Evolutionary conservation across 2,329 filamentous ascomycete species (phyloP).

Genomic region (Trichoderma arundinaceum): DNA sequence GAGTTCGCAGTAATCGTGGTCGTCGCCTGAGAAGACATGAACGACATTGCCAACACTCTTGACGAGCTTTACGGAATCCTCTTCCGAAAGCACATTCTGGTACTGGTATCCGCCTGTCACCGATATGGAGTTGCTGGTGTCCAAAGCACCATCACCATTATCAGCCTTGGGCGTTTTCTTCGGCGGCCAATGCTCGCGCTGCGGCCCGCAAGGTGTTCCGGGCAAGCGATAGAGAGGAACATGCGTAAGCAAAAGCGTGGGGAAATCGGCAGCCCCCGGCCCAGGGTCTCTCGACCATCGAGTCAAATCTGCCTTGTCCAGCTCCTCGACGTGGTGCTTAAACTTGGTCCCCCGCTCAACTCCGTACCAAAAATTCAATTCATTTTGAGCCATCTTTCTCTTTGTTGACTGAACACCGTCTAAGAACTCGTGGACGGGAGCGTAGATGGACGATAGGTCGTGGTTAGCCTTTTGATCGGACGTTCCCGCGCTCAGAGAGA

Average conservation of each 20-base stretch:
- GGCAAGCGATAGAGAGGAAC: constrained; percentile 84
- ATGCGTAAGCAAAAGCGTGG: constrained; percentile 87
- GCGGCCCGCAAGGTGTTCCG: constrained; percentile 85
- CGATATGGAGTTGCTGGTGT: constrained; percentile 78
- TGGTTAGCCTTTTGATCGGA: constrained; percentile 58
- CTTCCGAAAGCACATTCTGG: constrained; percentile 85
- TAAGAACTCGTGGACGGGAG: constrained; percentile 77
- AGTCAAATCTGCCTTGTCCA: constrained; percentile 51
- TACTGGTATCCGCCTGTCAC: constrained; percentile 89
- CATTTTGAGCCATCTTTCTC: constrained; percentile 69
- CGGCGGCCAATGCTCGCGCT: constrained; percentile 83
- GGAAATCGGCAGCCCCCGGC: constrained; percentile 66
- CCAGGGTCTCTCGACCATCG: constrained; percentile 47
- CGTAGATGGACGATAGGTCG: constrained; percentile 70
- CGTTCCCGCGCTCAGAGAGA: constrained; percentile 79
- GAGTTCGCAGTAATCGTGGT: constrained; percentile 97
- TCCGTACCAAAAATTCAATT: constrained; percentile 69
- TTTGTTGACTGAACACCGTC: constrained; percentile 68
- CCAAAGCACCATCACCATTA: constrained; percentile 51
- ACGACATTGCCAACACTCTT: constrained; percentile 79
- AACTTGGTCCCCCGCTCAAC: constrained; percentile 61
- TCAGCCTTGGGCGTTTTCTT: constrained; percentile 64
- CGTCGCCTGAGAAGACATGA: constrained; percentile 92
- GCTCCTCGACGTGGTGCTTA: constrained; percentile 64
- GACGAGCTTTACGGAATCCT: constrained; percentile 76